Base-by-base conservation (phyloP, 306 rosid genomes). In the Casuarina cunninghamiana region DNA sequence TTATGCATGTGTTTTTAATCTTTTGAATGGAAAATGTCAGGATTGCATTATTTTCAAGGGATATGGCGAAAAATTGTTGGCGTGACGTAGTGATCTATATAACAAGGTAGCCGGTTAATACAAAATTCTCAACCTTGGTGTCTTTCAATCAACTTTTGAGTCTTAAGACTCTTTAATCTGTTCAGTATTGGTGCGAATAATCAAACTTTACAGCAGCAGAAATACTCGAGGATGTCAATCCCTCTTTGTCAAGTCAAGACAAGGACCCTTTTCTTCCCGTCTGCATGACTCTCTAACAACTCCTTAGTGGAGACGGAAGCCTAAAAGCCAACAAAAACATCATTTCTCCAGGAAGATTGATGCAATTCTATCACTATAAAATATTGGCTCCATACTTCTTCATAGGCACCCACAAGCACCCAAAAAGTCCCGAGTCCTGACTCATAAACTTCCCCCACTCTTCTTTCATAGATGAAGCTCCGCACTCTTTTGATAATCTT, bases 401-500 rank as follows among this genome's bases (percentile, higher is more conserved):
- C 32, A 26, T 26, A 26, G 32, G 32, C 32, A 26, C 32, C 32
- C 32, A 26, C 32, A 26, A 26, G 32, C 32, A 26, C 32, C 32
- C 32, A 26, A 26, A 26, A 26, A 26, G 32, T 26, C 32, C 32
- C 32, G 32, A 26, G 32, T 26, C 6, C 50, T 37, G 17, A 32
- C 55, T 46, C 61, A 32, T 77, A 67, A 16, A 45, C 43, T 16
- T 54, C 26, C 48, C 42, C 67, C 35, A 43, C 53, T 19, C 32
- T 3, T 6, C 6, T 26, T 58, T 17, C 46, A 39, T 41, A 32
- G 38, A 83, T 83, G 87, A 73, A 79, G 35, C 77, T 71, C 45
- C 53, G 83, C 63, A 49, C 44, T 19, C 17, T 77, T 10, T 21
- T 80, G 58, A 44, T 82, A 17, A 58, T 84, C 1, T 45, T 81